phyloP scores from a whole-genome alignment of 768 basidiomycete species.

The Crucibulum laeve region DNA sequence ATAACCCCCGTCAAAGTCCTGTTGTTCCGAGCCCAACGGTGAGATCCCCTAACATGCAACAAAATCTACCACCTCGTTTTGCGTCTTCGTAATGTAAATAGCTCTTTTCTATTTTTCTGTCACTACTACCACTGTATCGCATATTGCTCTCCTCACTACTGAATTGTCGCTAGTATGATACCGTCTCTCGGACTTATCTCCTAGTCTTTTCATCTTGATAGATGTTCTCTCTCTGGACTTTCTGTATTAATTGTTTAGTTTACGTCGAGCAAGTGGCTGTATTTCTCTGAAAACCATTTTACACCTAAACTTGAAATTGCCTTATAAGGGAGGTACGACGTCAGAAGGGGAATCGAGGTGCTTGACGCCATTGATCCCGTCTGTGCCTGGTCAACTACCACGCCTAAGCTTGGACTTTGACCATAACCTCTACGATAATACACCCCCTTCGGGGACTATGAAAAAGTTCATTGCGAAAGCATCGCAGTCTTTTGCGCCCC shows the following conservation, averaged over 20 bases:
- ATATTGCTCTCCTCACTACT: conserved; percentile 1
- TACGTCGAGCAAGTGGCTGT: too few species aligned
- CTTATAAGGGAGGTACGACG: too few species aligned
- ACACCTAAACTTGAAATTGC: too few species aligned
- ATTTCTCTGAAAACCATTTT: too few species aligned
- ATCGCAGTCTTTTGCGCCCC: conserved; percentile 28
- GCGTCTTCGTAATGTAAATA: conserved; percentile 5
- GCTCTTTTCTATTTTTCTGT: neutral
- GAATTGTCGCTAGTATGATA: conserved; percentile 1
- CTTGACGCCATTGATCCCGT: too few species aligned
- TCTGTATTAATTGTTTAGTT: too few species aligned
- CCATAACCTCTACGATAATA: neutral
- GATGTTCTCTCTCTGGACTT: too few species aligned
- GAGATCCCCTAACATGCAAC: conserved; percentile 5
- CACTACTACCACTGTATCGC: neutral
- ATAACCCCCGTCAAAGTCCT: neutral
- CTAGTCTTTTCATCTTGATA: too few species aligned
- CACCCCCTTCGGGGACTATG: conserved; percentile 20
- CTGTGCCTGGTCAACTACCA: too few species aligned
- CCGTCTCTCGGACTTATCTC: neutral
- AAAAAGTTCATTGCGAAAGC: conserved; percentile 37
- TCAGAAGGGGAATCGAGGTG: too few species aligned
- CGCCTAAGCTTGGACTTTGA: neutral
- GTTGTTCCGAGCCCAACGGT: conserved; percentile 2
- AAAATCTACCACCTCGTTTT: conserved; percentile 12